Conservation (phyloP, 805 yeast species). For the Schwanniomyces vanrijiae region DNA sequence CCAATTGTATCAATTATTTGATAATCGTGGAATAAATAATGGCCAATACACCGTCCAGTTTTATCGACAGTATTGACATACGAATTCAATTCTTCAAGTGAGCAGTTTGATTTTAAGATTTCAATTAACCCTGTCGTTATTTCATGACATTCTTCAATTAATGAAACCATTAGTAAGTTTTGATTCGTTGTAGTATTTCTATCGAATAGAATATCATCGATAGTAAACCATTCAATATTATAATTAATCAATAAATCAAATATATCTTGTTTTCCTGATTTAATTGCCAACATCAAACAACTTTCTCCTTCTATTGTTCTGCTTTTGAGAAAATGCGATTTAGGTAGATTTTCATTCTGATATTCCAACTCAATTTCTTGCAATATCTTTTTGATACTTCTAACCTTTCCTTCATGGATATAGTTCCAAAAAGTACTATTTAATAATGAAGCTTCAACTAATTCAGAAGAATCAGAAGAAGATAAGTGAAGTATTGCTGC, state of each 20-base stretch:
- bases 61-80: constrained; percentile 56
- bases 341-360: constrained; percentile 12
- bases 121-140: constrained; percentile 46
- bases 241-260: constrained; percentile 48
- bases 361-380: constrained; percentile 6
- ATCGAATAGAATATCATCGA: constrained; percentile 71
- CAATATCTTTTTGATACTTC: constrained; percentile 14
- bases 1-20: constrained; percentile 57
- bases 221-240: constrained; percentile 50
- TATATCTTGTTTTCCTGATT: constrained; percentile 42
- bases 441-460: constrained; percentile 41
- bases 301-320: constrained; percentile 63
- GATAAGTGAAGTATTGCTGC: constrained; percentile 70
- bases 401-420: constrained; percentile 34
- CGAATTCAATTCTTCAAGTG: constrained; percentile 42
- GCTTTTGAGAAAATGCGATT: constrained; percentile 22
- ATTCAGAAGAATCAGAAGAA: constrained; percentile 14
- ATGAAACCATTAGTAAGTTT: constrained; percentile 60
- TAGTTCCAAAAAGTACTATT: constrained; percentile 58
- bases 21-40: constrained; percentile 62
- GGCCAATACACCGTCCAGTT: constrained; percentile 65
- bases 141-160: constrained; percentile 51
- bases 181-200: constrained; percentile 48
- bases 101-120: constrained; percentile 41
- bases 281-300: constrained; percentile 61